These are phyloP conservation scores for Pseudonitzschia delicatissima DNA, from an alignment of 108 stramenopile genomes.

Conservation along the genomic window DNA sequence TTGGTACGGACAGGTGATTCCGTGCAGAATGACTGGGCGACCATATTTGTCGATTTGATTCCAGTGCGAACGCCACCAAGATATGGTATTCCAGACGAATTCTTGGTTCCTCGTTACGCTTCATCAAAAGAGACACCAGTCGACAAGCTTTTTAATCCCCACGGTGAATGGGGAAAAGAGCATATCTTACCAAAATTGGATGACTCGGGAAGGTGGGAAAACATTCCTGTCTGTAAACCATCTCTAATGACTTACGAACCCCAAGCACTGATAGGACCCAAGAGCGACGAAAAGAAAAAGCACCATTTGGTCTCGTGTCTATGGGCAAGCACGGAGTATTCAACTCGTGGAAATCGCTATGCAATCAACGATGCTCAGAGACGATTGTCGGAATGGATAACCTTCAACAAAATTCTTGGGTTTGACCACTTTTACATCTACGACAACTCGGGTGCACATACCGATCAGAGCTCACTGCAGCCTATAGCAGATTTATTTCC, in stretches of 20 bases:
- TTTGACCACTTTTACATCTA: slow-evolving; percentile 86
- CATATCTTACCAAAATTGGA: slow-evolving; percentile 72
- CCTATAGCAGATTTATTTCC: slow-evolving; percentile 70
- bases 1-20: slow-evolving; percentile 43
- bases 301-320: slow-evolving; percentile 76
- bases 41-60: slow-evolving; percentile 77
- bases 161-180: slow-evolving; percentile 61
- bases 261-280: not conserved
- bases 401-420: slow-evolving; percentile 68
- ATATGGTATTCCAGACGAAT: slow-evolving; percentile 62
- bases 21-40: slow-evolving; percentile 70
- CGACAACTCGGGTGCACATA: slow-evolving; percentile 80
- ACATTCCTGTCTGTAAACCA: slow-evolving; percentile 71
- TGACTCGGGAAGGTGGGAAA: slow-evolving; percentile 85
- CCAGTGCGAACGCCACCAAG: slow-evolving; percentile 85
- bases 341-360: slow-evolving; percentile 66
- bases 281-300: slow-evolving; percentile 27
- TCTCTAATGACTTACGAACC: slow-evolving; percentile 45
- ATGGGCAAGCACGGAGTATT: slow-evolving; percentile 79
- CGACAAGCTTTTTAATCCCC: slow-evolving; percentile 45
- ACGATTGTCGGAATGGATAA: slow-evolving; percentile 80
- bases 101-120: slow-evolving; percentile 56
- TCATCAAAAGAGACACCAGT: not conserved
- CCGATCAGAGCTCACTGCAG: slow-evolving; percentile 60
- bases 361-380: slow-evolving; percentile 72